Evolutionary conservation across 2,329 filamentous ascomycete genomes (phyloP), one percentile per base, ranked within the genome.

Genomic region (Microsporum audouinii): DNA sequence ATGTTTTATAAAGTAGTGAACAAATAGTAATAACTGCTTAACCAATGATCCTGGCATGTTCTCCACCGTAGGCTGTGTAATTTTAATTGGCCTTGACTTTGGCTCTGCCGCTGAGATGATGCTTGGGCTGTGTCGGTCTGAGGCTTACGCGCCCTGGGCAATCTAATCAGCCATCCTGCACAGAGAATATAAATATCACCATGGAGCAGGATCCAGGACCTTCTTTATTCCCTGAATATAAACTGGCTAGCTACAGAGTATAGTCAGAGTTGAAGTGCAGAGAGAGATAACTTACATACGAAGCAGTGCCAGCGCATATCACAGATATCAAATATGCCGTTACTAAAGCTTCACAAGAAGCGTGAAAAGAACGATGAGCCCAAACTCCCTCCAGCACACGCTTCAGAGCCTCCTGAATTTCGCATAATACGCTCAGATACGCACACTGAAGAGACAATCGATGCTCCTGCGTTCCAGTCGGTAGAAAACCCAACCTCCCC

Each of bases 341-440:
- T 87, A 63, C 80, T 55, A 23, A 33, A 78, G 33, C 74, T 88
- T 62, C 84, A 82, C 71, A 86, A 84, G 75, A 84, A 84, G 68
- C 81, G 84, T 43, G 82, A 78, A 67, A 72, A 80, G 58, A 23
- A 60, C 29, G 57, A 60, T 43, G 71, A 23, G 17, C 17, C 73
- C 29, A 66, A 41, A 31, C 31, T 45, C 39, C 38, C 55, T 17
- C 55, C 56, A 10, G 14, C 31, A 12, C 61, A 64, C 60, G 3
- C 27, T n/a, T 6, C 29, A 10, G 51, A 66, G 71, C 65, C 79
- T 1, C 85, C 87, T 61, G 85, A 88, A 67, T 90, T 96, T 77
- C 89, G 82, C 65, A 90, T 96, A 76, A 81, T 94, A 69, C 87
- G 91, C 64, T 87, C 89, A 65, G 92, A 95, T 70, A 96, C 91